Evolutionary conservation across 257 asterid genomes (phyloP).

Genomic region (Oldenlandia corymbosa): DNA sequence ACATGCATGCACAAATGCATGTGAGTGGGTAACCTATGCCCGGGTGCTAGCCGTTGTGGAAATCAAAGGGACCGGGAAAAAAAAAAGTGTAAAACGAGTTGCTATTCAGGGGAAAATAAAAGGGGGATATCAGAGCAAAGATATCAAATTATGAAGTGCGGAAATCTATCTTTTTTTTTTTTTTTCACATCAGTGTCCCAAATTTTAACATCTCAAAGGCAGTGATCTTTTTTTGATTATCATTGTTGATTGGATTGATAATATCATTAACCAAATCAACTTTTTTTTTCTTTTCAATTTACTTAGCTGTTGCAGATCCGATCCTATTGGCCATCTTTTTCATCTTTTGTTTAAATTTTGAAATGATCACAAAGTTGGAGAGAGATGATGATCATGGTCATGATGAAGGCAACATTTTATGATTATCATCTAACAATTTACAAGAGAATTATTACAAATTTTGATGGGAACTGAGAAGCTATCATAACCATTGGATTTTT

Average conservation of each 20-base stretch:
- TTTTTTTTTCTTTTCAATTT: slow-evolving; percentile 1
- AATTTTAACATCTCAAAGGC: slow-evolving; percentile 34
- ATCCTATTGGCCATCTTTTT: slow-evolving; percentile 20
- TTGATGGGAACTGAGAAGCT: slow-evolving; percentile 21
- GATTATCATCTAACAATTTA: too few relatives aligned
- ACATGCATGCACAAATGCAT: too few relatives aligned
- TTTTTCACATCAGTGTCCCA: slow-evolving; percentile 20
- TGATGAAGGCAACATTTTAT: neutral
- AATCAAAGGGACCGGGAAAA: too few relatives aligned
- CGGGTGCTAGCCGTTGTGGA: too few relatives aligned
- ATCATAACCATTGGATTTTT: slow-evolving; percentile 17
- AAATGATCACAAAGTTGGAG: slow-evolving; percentile 24
- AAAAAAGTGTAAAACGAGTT: neutral
- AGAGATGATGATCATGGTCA: neutral
- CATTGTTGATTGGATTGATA: slow-evolving; percentile 46
- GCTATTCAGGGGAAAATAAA: neutral
- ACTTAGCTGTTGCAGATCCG: slow-evolving; percentile 15
- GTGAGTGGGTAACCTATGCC: too few relatives aligned
- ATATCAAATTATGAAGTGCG: slow-evolving; percentile 17
- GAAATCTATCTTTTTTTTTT: slow-evolving; percentile 21
- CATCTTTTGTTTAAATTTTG: slow-evolving; percentile 30
- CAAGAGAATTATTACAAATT: slow-evolving; percentile 20
- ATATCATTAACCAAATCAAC: slow-evolving; percentile 15
- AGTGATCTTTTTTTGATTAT: slow-evolving; percentile 38
- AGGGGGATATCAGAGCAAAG: neutral